phyloP scores from a whole-genome alignment of 2,329 filamentous ascomycete species.

The Exophiala phaeomuriformis region DNA sequence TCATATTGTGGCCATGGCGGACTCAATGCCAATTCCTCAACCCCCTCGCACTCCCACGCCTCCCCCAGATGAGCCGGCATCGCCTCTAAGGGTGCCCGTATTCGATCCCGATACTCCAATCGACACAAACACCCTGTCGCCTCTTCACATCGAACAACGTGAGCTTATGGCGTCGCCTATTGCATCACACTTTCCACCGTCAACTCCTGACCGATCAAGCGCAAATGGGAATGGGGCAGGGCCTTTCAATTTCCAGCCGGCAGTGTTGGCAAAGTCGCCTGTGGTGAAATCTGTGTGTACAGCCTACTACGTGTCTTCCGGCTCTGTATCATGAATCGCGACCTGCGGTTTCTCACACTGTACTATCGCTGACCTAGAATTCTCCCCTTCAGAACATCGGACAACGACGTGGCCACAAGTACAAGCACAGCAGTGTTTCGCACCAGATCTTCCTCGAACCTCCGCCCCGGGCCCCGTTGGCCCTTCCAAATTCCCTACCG shows the following conservation, averaged over 20 bases:
- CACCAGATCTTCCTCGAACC: constrained; percentile 97
- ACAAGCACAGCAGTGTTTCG: constrained; percentile 93
- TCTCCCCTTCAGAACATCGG: constrained; percentile 63
- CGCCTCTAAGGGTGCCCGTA: constrained; percentile 19
- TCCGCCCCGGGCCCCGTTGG: constrained; percentile 72
- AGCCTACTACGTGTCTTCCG: not conserved
- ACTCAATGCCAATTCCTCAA: constrained; percentile 48
- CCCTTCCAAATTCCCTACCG: constrained; percentile 83
- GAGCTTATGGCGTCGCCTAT: constrained; percentile 10
- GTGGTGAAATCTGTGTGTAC: constrained; percentile 64
- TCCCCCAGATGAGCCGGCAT: constrained; percentile 45
- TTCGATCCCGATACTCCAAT: constrained; percentile 29
- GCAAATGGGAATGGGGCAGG: constrained; percentile 8
- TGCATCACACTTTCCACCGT: constrained; percentile 7
- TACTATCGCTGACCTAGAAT: constrained; percentile 22
- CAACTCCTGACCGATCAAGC: constrained; percentile 13
- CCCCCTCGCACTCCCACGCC: constrained; percentile 60
- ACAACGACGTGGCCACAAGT: constrained; percentile 88
- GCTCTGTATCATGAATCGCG: not conserved
- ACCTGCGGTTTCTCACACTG: not conserved
- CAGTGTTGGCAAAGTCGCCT: constrained; percentile 64
- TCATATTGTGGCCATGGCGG: constrained; percentile 8
- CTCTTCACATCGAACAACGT: constrained; percentile 27
- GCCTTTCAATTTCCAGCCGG: constrained; percentile 93
- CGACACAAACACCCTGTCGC: constrained; percentile 44